A percentile compares a stretch with the other conserved stretches of the same genome.
These are phyloP conservation scores for Elaeis guineensis DNA, from an alignment of 176 grass and related monocot genomes.

Conservation along the genomic window DNA sequence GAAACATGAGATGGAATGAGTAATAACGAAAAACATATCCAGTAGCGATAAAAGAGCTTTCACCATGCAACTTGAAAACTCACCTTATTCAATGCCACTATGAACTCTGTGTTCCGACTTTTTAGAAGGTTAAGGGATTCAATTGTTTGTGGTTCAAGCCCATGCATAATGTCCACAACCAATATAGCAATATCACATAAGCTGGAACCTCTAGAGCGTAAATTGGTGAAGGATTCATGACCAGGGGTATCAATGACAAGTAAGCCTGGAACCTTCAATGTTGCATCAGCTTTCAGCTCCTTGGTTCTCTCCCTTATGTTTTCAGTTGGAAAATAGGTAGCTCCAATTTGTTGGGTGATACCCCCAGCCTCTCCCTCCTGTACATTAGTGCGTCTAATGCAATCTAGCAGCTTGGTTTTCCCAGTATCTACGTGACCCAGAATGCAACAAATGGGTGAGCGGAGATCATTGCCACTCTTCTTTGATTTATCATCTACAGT, in stretches of 20 bases:
- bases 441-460: conserved; percentile 96
- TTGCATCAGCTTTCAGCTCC: conserved; percentile 87
- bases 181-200: conserved; percentile 95
- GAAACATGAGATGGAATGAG: conserved; percentile 20
- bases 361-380: conserved; percentile 94
- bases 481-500: conserved; percentile 34
- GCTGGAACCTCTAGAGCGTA: conserved; percentile 95
- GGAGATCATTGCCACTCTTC: conserved; percentile 41
- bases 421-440: conserved; percentile 94
- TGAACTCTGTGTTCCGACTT: conserved; percentile 65
- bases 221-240: conserved; percentile 83
- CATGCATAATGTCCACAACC: conserved; percentile 98
- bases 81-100: conserved; percentile 98
- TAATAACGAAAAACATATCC: background rate
- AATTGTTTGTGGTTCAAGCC: conserved; percentile 86
- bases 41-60: background rate
- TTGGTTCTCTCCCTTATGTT: conserved; percentile 98
- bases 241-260: conserved; percentile 98
- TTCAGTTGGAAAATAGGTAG: conserved; percentile 90
- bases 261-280: conserved; percentile 83
- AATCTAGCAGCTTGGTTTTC: conserved; percentile 88
- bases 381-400: conserved; percentile 81
- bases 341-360: conserved; percentile 96
- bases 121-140: conserved; percentile 90
- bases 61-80: conserved; percentile 9